Evolutionary conservation across 495 filamentous ascomycete species (phyloP), one percentile per base, ranked within the genome.

Genomic region (Polyplosphaeria fusca): DNA sequence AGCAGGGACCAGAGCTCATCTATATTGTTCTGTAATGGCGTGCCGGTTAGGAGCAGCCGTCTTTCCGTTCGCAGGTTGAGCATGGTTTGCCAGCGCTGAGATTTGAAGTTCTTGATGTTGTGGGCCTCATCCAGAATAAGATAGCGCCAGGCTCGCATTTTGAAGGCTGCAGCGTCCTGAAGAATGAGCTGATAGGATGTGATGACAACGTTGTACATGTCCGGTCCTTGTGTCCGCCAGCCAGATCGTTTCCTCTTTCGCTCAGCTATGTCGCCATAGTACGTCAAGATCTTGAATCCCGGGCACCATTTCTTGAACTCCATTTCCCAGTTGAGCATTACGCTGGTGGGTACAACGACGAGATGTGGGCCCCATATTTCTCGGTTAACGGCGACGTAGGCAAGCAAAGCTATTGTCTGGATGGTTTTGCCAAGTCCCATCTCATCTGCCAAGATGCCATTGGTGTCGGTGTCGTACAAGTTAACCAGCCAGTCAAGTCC

Each of bases 281-380:
- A 99, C 1, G 91, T 91, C 59, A 97, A 82, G 55, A 97, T 91
- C 68, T 96, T 97, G 79, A 99, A 99, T 1, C 94, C 94, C 12
- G 94, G 94, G 45, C 89, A 91, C 85, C 91, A 99, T 71, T 97
- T 97, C 67, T 97, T 97, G 78, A 99, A 99, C 71, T 99, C 94
- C 86, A 96, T 96, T 69, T 97, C 94, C 94, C 94, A 99, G 68
- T 99, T 99, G 47, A 99, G 83, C 78, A 99, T 96, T 25, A 99
- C 94, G 72, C 91, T 96, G 7, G 94, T 97, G 1, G 94, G 94
- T 5, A 99, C 94, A 58, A 99, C 86, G 32, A 99, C 86, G 19
- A 99, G 75, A 76, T 99, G 94, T 0, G 94, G 89, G 0, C 94
- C 94, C 94, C 94, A 99, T 23, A 91, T 83, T 66, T 89, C 83